Evolutionary conservation across 176 grass and related monocot species (phyloP).

Genomic region (Oryza nivara): DNA sequence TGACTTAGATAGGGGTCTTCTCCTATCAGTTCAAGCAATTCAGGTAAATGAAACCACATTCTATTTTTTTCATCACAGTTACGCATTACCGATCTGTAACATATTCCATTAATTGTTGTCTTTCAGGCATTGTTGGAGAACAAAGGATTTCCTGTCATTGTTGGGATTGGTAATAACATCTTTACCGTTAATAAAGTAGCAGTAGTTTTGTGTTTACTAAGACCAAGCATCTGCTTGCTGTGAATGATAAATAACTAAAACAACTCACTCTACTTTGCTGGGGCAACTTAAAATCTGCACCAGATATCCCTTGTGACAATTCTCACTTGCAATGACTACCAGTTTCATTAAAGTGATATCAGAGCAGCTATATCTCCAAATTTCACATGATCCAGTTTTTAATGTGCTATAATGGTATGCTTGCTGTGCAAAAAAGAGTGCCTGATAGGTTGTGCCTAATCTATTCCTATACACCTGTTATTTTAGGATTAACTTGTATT

Average conservation of each 20-base stretch:
- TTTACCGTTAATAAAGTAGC: slow-evolving; percentile 7
- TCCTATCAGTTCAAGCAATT: slow-evolving; percentile 98
- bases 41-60: slow-evolving; percentile 53
- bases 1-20: slow-evolving; percentile 94
- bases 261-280: not conserved
- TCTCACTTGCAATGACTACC: slow-evolving; percentile 26
- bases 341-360: not conserved
- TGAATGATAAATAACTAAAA: slow-evolving; percentile 30
- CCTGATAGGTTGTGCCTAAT: not conserved
- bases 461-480: slow-evolving; percentile 8
- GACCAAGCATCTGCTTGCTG: not conserved
- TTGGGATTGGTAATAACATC: slow-evolving; percentile 84
- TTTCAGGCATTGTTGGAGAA: slow-evolving; percentile 96
- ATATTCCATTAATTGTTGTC: slow-evolving; percentile 27
- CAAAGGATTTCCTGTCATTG: slow-evolving; percentile 97
- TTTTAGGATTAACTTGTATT: slow-evolving; percentile 11
- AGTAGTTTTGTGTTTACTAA: slow-evolving; percentile 15
- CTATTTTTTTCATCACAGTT: not conserved
- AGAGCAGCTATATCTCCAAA: not conserved
- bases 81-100: slow-evolving; percentile 7
- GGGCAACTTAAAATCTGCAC: slow-evolving; percentile 14
- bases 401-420: not conserved
- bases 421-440: not conserved
- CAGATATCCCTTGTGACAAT: slow-evolving; percentile 21
- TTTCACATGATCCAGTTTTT: slow-evolving; percentile 10